A percentile compares a stretch with the other conserved stretches of the same genome.
Conservation (phyloP, 1,284 basidiomycete genomes). For the Papiliotrema terrestris region DNA sequence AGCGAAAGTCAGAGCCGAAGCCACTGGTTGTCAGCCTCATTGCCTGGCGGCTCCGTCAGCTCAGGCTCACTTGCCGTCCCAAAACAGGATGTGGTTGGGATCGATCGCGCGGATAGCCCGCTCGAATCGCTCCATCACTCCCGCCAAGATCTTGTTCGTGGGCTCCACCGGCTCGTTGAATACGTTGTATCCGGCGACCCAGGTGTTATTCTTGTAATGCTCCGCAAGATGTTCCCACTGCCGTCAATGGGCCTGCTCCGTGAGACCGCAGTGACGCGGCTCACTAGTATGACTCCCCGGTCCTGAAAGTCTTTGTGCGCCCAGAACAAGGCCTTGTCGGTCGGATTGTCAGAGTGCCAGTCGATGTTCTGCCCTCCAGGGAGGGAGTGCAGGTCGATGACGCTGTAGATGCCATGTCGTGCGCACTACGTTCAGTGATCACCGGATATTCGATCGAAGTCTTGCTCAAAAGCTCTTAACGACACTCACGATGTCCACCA, state of each 20-base stretch:
- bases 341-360: conserved; percentile 48
- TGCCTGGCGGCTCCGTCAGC: no score
- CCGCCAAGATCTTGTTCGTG: conserved; percentile 51
- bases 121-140: conserved; percentile 62
- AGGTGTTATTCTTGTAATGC: conserved; percentile 62
- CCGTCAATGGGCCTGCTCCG: no score
- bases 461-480: no score
- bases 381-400: conserved; percentile 46
- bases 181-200: conserved; percentile 65
- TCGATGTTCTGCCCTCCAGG: conserved; percentile 46
- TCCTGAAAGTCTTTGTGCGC: conserved; percentile 72
- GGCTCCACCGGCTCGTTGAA: conserved; percentile 71
- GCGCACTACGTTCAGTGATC: conserved; percentile 23
- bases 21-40: no score
- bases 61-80: no score
- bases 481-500: conserved; percentile 32
- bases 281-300: conserved; percentile 62
- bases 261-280: no score
- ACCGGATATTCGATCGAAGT: background rate
- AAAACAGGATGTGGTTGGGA: conserved; percentile 56
- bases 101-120: conserved; percentile 64
- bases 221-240: conserved; percentile 62
- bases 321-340: conserved; percentile 69
- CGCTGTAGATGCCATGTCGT: conserved; percentile 43
- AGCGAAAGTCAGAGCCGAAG: conserved; percentile 68